These are phyloP conservation scores for Crithidia bombi DNA, from an alignment of 208 protist genomes.

Conservation along the genomic window DNA sequence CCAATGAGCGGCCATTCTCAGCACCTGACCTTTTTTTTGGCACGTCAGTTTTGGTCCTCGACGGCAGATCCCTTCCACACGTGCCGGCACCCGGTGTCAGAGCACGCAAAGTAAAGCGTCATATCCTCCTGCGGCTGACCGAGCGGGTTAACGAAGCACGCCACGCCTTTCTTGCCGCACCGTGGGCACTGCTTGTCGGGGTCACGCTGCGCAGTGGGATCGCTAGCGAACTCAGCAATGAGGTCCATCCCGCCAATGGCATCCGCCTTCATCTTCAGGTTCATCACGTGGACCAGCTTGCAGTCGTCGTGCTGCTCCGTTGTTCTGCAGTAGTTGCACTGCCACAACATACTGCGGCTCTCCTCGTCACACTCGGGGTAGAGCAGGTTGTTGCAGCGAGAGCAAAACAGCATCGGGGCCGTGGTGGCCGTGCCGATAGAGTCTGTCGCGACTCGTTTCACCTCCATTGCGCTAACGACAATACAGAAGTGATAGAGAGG, in stretches of 20 bases:
- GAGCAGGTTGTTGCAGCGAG: conserved; percentile 85
- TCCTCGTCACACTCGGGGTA: conserved; percentile 77
- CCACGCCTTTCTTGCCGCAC: conserved; percentile 72
- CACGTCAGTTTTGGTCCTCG: conserved; percentile 47
- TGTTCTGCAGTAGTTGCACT: conserved; percentile 87
- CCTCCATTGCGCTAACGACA: conserved; percentile 19
- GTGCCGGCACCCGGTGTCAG: conserved; percentile 77
- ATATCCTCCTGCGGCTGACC: conserved; percentile 90
- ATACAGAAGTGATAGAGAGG: not conserved
- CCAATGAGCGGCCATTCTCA: too few relatives aligned
- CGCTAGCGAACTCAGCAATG: conserved; percentile 86
- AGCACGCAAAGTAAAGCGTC: conserved; percentile 90
- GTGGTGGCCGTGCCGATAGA: conserved; percentile 49
- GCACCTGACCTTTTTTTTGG: not conserved
- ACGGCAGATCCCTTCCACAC: conserved; percentile 84
- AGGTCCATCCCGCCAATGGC: conserved; percentile 79
- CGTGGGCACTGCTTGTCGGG: conserved; percentile 75
- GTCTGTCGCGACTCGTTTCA: conserved; percentile 14
- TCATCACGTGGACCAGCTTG: conserved; percentile 90
- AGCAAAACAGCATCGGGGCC: conserved; percentile 91
- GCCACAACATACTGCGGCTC: conserved; percentile 73
- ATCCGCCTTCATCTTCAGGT: conserved; percentile 84
- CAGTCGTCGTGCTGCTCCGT: conserved; percentile 78
- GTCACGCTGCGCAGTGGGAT: conserved; percentile 89
- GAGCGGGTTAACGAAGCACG: conserved; percentile 91